phyloP scores from a whole-genome alignment of 495 filamentous ascomycete species.

The Tuber brumale region DNA sequence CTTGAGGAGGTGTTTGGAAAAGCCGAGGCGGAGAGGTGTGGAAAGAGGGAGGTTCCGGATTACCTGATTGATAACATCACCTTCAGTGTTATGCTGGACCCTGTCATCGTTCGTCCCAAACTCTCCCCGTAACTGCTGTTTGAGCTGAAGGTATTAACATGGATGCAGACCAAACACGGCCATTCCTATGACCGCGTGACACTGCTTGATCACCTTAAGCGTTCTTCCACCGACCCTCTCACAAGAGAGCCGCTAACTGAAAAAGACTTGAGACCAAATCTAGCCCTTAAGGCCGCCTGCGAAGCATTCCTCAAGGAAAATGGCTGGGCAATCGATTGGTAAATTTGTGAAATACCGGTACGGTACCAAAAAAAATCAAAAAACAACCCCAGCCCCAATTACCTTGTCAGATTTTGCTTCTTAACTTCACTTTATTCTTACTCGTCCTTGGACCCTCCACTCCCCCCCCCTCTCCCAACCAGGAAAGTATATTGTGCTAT shows the following conservation, averaged over 20 bases:
- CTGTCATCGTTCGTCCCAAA: constrained; percentile 57
- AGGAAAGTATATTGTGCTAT: neutral
- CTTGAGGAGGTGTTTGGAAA: constrained; percentile 57
- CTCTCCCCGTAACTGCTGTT: neutral
- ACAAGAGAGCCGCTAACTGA: constrained; percentile 66
- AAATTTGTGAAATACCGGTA: constrained; percentile 14
- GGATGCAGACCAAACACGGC: constrained; percentile 63
- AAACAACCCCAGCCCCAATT: neutral
- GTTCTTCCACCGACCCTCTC: constrained; percentile 69
- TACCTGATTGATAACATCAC: constrained; percentile 84
- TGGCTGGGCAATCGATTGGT: constrained; percentile 94
- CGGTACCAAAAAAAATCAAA: neutral
- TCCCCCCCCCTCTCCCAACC: neutral
- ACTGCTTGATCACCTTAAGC: constrained; percentile 77
- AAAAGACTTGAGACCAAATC: constrained; percentile 73
- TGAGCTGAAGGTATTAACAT: neutral
- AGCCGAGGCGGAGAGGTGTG: constrained; percentile 50
- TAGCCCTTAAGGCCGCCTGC: constrained; percentile 75
- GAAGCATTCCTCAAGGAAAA: constrained; percentile 77
- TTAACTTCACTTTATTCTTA: neutral
- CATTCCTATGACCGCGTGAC: constrained; percentile 82
- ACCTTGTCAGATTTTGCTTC: neutral
- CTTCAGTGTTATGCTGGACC: constrained; percentile 89
- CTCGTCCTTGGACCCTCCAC: neutral
- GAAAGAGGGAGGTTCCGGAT: constrained; percentile 67